phyloP scores from a whole-genome alignment of 2,329 filamentous ascomycete species.

The Colletotrichum liriopes region DNA sequence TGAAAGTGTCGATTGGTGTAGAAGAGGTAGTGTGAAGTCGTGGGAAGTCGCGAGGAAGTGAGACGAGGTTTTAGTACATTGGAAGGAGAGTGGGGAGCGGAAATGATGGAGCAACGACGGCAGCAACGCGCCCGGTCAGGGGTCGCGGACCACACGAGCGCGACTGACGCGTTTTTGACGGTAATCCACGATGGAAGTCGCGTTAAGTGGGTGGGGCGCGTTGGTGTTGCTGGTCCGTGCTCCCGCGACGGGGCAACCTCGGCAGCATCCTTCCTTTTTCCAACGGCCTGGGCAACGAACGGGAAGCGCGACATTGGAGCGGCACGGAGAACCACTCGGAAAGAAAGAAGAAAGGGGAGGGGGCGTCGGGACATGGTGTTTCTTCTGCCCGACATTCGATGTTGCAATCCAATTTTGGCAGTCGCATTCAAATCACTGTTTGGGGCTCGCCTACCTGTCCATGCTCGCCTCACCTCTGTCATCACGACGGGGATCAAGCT shows the following conservation, averaged over 20 bases:
- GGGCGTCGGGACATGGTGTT: neutral
- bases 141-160: conserved; percentile 26
- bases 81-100: conserved; percentile 39
- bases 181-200: conserved; percentile 32
- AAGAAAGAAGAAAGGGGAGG: conserved; percentile 1
- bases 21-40: conserved; percentile 4
- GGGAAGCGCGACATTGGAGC: neutral
- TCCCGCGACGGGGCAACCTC: conserved; percentile 27
- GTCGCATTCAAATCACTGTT: neutral
- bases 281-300: conserved; percentile 14
- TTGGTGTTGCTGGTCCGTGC: conserved; percentile 19
- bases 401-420: conserved; percentile 14
- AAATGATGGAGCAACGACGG: conserved; percentile 35
- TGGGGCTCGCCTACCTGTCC: conserved; percentile 12
- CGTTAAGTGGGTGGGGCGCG: conserved; percentile 39
- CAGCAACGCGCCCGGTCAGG: conserved; percentile 37
- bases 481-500: conserved; percentile 15
- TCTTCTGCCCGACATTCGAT: neutral
- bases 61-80: conserved; percentile 40
- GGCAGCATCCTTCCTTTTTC: conserved; percentile 6
- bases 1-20: conserved; percentile 5
- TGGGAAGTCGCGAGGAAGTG: conserved; percentile 27
- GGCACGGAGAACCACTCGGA: neutral
- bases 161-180: conserved; percentile 38
- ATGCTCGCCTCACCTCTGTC: conserved; percentile 16